Evolutionary conservation across 495 filamentous ascomycete species (phyloP).

Genomic region (Acidomyces sp.): DNA sequence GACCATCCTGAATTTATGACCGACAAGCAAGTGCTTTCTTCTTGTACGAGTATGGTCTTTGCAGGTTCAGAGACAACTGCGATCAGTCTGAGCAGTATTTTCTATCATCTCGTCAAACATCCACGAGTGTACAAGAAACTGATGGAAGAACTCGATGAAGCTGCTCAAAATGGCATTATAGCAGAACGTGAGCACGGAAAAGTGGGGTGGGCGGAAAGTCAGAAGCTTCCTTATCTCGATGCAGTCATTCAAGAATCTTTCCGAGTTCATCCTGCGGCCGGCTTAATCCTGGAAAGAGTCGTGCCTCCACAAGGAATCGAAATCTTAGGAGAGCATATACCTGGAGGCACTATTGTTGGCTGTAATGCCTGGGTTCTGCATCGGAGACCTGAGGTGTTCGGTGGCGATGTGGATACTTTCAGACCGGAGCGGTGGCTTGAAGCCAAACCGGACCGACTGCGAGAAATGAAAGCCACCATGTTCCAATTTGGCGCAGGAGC

Average conservation of each 20-base stretch:
- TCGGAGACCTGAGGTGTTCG: conserved; percentile 40
- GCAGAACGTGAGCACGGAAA: conserved; percentile 20
- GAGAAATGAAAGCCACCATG: conserved; percentile 35
- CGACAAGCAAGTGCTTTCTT: conserved; percentile 48
- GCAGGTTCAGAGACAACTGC: conserved; percentile 34
- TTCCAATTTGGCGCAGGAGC: conserved; percentile 52
- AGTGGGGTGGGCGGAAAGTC: conserved; percentile 33
- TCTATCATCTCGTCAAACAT: conserved; percentile 31
- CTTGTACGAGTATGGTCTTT: conserved; percentile 53
- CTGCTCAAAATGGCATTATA: conserved; percentile 25
- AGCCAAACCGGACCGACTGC: conserved; percentile 26
- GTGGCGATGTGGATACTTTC: conserved; percentile 39
- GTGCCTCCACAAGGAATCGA: conserved; percentile 43
- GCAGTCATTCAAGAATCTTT: conserved; percentile 58
- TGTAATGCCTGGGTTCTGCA: conserved; percentile 50
- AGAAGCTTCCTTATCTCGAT: conserved; percentile 47
- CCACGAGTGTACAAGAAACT: conserved; percentile 28
- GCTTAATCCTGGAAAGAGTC: conserved; percentile 49
- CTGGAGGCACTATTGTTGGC: conserved; percentile 45
- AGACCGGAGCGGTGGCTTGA: conserved; percentile 47
- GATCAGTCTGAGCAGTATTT: conserved; percentile 29
- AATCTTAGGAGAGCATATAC: conserved; percentile 39
- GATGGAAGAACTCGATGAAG: conserved; percentile 30
- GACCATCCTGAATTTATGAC: conserved; percentile 50
- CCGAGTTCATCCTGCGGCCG: conserved; percentile 50